Evolutionary conservation across 2,329 filamentous ascomycete species (phyloP).

Genomic region (Ceratocystis papillata): DNA sequence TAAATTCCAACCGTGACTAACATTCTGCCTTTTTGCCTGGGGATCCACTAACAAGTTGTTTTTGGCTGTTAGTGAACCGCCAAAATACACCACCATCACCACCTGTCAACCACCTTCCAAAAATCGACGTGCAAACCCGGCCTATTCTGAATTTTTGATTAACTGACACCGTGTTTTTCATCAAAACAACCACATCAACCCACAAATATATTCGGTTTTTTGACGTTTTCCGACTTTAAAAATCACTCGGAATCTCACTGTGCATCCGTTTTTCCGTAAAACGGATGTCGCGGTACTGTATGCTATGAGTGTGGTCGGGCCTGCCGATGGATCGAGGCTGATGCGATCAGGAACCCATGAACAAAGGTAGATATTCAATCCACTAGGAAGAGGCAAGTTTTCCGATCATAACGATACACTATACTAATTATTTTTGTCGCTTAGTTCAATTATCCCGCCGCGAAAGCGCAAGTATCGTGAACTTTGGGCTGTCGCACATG

Average conservation of each 20-base stretch:
- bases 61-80: conserved; percentile 19
- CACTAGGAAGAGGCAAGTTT: conserved; percentile 40
- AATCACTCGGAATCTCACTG: conserved; percentile 21
- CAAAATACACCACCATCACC: conserved; percentile 22
- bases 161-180: conserved; percentile 22
- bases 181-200: conserved; percentile 16
- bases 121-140: conserved; percentile 7
- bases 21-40: neutral
- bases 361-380: conserved; percentile 43
- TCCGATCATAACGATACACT: conserved; percentile 39
- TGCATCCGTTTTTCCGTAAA: conserved; percentile 51
- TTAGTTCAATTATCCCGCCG: conserved; percentile 63
- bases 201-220: conserved; percentile 21
- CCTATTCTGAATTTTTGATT: conserved; percentile 19
- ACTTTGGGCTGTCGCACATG: conserved; percentile 60
- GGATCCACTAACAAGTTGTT: conserved; percentile 21
- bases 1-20: conserved; percentile 22
- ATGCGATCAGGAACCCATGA: conserved; percentile 55
- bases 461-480: conserved; percentile 86
- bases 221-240: conserved; percentile 21
- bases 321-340: conserved; percentile 54
- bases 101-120: conserved; percentile 17
- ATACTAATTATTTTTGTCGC: conserved; percentile 37
- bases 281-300: conserved; percentile 58
- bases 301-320: conserved; percentile 62